phyloP scores from a whole-genome alignment of 2,329 filamentous ascomycete species.

The Trichoderma gracile region DNA sequence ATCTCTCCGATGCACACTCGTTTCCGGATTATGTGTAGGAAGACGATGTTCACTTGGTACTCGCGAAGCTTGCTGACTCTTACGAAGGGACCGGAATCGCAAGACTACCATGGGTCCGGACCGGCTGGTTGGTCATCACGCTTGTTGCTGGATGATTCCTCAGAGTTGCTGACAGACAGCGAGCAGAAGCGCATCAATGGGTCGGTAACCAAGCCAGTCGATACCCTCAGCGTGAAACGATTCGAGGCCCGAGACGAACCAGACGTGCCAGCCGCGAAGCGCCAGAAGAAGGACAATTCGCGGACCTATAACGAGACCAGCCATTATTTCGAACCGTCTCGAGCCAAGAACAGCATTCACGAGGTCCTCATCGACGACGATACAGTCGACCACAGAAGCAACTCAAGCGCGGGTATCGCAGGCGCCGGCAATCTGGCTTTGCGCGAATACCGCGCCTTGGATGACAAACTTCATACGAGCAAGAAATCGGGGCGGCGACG shows the following conservation, averaged over 20 bases:
- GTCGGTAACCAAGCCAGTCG: conserved; percentile 26
- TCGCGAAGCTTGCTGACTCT: conserved; percentile 28
- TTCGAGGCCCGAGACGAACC: conserved; percentile 1
- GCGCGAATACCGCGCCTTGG: conserved; percentile 30
- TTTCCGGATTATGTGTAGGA: conserved; percentile 48
- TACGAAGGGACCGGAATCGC: conserved; percentile 31
- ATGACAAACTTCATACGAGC: conserved; percentile 20
- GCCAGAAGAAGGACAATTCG: conserved; percentile 27
- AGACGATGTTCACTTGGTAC: conserved; percentile 12
- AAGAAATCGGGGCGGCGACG: background rate
- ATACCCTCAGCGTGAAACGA: conserved; percentile 29
- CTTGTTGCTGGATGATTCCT: too few species aligned
- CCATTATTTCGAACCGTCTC: conserved; percentile 4
- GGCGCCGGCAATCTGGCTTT: background rate
- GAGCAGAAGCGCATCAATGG: conserved; percentile 33
- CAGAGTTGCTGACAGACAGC: conserved; percentile 9
- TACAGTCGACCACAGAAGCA: conserved; percentile 24
- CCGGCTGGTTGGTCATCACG: conserved; percentile 31
- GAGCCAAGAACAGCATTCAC: background rate
- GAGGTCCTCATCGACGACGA: conserved; percentile 17
- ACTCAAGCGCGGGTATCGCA: conserved; percentile 22
- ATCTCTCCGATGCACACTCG: conserved; percentile 41
- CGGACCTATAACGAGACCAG: conserved; percentile 9
- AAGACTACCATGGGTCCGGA: conserved; percentile 29
- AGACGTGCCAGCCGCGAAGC: conserved; percentile 31